Evolutionary conservation across 2,329 filamentous ascomycete species (phyloP).

Genomic region (Clarireedia homoeocarpa): DNA sequence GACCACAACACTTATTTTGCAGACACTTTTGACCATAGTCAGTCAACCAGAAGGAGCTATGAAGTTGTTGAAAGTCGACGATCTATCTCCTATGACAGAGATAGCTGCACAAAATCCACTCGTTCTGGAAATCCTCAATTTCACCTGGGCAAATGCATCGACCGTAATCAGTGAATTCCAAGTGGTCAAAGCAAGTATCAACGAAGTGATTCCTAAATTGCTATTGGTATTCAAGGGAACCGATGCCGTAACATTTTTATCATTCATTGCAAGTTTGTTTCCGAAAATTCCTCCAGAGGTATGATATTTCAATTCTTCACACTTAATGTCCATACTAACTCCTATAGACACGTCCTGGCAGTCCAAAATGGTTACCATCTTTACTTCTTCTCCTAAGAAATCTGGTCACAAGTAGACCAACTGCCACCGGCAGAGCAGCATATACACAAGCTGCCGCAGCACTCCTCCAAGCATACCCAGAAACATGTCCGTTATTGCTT

Average conservation of each 20-base stretch:
- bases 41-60: conserved; percentile 43
- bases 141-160: conserved; percentile 48
- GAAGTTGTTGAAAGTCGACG: conserved; percentile 40
- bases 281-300: conserved; percentile 42
- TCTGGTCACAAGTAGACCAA: conserved; percentile 48
- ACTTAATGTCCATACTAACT: conserved; percentile 1
- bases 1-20: conserved; percentile 45
- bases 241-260: conserved; percentile 51
- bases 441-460: conserved; percentile 52
- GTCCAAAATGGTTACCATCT: conserved; percentile 45
- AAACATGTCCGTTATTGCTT: conserved; percentile 38
- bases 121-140: conserved; percentile 47
- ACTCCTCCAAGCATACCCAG: conserved; percentile 48
- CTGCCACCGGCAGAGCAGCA: conserved; percentile 45
- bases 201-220: conserved; percentile 40
- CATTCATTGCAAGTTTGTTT: conserved; percentile 47
- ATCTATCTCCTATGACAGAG: conserved; percentile 48
- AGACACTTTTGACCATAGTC: conserved; percentile 49
- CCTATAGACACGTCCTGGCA: conserved; percentile 38
- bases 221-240: conserved; percentile 49
- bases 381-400: conserved; percentile 42
- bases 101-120: conserved; percentile 46
- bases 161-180: conserved; percentile 25
- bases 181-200: conserved; percentile 35
- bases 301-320: conserved; percentile 19